A percentile compares a stretch with the other conserved stretches of the same genome.
Evolutionary conservation across 2,329 filamentous ascomycete species (phyloP).

Genomic region (Clarireedia homoeocarpa): DNA sequence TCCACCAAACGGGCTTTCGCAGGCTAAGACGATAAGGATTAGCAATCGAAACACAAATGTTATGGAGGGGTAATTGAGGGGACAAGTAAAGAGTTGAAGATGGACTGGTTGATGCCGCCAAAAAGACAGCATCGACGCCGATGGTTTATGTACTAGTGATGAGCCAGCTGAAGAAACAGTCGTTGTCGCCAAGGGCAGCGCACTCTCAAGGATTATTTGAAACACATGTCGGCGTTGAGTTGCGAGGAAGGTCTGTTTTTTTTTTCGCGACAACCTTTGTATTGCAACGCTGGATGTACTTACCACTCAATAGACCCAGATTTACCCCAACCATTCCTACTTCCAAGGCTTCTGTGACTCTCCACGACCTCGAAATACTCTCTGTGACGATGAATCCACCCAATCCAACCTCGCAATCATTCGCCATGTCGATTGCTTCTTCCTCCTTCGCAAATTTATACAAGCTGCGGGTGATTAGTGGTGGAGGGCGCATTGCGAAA

Average conservation of each 20-base stretch:
- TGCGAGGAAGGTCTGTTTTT: no score
- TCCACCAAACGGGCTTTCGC: conserved; percentile 38
- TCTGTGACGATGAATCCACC: conserved; percentile 84
- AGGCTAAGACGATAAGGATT: conserved; percentile 25
- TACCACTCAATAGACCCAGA: conserved; percentile 43
- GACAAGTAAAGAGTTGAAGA: background rate
- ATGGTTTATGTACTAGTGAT: no score
- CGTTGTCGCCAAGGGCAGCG: no score
- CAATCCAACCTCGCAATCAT: conserved; percentile 71
- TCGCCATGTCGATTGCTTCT: conserved; percentile 76
- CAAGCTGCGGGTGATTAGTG: background rate
- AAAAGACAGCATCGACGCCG: no score
- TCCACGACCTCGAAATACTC: conserved; percentile 48
- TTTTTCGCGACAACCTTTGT: no score
- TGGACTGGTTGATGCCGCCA: no score
- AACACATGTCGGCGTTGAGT: no score
- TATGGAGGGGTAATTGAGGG: background rate
- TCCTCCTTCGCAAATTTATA: conserved; percentile 65
- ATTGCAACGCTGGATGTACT: no score
- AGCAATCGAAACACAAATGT: conserved; percentile 37
- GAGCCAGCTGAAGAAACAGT: no score
- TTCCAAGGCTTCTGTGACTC: conserved; percentile 66
- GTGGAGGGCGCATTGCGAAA: background rate
- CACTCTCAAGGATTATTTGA: no score
- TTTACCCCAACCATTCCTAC: conserved; percentile 78